Evolutionary conservation across 148 eudicot genomes (phyloP).

Genomic region (Cornus suecica): DNA sequence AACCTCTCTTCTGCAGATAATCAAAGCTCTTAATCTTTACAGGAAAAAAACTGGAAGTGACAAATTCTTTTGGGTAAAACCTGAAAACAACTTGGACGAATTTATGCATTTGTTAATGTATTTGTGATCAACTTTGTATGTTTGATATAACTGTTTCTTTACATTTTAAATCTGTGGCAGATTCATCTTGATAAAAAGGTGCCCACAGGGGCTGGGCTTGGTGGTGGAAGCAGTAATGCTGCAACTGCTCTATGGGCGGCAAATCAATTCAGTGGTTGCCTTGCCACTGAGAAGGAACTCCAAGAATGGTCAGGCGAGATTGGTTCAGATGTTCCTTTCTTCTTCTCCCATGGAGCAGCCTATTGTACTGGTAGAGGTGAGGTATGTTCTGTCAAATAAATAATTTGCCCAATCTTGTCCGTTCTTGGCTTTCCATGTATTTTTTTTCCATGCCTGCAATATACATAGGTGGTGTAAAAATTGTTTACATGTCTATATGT

Average conservation of each 20-base stretch:
- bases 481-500: background rate
- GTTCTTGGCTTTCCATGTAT: background rate
- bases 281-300: slow-evolving; percentile 83
- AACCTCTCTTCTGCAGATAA: slow-evolving; percentile 55
- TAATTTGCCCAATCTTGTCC: background rate
- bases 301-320: slow-evolving; percentile 97
- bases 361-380: slow-evolving; percentile 98
- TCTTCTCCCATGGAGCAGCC: slow-evolving; percentile 91
- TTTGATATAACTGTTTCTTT: background rate
- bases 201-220: slow-evolving; percentile 97
- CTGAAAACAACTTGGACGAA: background rate
- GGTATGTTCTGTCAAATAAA: slow-evolving; percentile 39
- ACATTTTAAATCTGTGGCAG: slow-evolving; percentile 30
- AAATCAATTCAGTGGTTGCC: slow-evolving; percentile 81
- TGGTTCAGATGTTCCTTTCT: slow-evolving; percentile 96
- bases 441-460: background rate
- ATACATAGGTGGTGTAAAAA: background rate
- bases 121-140: background rate
- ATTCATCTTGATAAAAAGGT: slow-evolving; percentile 95
- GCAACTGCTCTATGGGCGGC: slow-evolving; percentile 99
- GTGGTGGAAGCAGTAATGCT: slow-evolving; percentile 98
- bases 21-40: slow-evolving; percentile 79
- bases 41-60: slow-evolving; percentile 83
- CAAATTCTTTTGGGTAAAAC: slow-evolving; percentile 77
- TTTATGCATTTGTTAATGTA: background rate